phyloP scores from a whole-genome alignment of 192 early-diverging fungal genomes.

The Coemansia sp. region DNA sequence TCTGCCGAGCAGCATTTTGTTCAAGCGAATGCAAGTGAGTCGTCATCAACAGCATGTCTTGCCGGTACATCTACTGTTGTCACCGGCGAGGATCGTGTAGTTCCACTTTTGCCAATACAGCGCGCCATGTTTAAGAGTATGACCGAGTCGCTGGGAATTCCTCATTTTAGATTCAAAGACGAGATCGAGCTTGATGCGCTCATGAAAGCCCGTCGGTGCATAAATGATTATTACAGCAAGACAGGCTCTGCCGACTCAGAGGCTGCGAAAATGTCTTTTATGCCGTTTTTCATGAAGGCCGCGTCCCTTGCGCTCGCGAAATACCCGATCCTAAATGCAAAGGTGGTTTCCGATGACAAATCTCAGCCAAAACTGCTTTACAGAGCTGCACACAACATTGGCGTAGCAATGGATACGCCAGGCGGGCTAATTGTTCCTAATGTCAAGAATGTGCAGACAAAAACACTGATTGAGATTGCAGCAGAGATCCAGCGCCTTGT shows the following conservation, averaged over 20 bases:
- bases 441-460: constrained; percentile 85
- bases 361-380: constrained; percentile 66
- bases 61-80: constrained; percentile 24
- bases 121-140: constrained; percentile 97
- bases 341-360: constrained; percentile 49
- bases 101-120: constrained; percentile 81
- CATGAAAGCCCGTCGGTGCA: constrained; percentile 59
- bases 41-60: constrained; percentile 29
- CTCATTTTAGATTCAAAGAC: constrained; percentile 94
- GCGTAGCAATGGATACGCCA: constrained; percentile 97
- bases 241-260: constrained; percentile 40
- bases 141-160: constrained; percentile 88
- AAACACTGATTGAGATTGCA: constrained; percentile 89
- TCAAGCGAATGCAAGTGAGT: constrained; percentile 26
- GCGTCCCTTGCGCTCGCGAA: constrained; percentile 76
- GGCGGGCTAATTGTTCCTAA: constrained; percentile 91
- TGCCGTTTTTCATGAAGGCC: constrained; percentile 96
- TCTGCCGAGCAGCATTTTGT: constrained; percentile 30
- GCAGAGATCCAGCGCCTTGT: constrained; percentile 76
- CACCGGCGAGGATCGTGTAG: constrained; percentile 56
- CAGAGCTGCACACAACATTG: constrained; percentile 84
- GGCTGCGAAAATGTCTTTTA: constrained; percentile 81
- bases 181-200: constrained; percentile 78
- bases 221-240: constrained; percentile 65
- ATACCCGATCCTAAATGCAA: constrained; percentile 87